Conservation (phyloP, 257 asterid species). For the Fraxinus pennsylvanica region DNA sequence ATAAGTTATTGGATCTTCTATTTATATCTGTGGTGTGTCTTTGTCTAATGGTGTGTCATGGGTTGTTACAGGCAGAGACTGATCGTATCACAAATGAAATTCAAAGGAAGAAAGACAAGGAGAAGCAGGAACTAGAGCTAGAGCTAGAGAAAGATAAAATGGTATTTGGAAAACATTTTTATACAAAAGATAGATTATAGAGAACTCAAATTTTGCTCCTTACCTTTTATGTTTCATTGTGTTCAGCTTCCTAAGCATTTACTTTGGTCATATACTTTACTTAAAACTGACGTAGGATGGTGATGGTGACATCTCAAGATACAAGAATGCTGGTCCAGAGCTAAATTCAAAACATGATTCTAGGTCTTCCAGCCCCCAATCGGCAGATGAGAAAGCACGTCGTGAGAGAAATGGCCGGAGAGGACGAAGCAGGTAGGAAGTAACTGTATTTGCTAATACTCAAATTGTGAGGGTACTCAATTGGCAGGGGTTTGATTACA, state of each 20-base stretch:
- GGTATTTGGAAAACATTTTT: constrained; percentile 61
- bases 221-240: constrained; percentile 60
- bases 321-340: constrained; percentile 39
- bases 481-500: constrained; percentile 7
- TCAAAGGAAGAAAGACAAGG: constrained; percentile 76
- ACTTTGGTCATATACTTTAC: constrained; percentile 96
- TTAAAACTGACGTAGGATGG: constrained; percentile 98
- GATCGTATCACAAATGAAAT: constrained; percentile 80
- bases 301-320: constrained; percentile 46
- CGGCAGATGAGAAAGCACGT: constrained; percentile 49
- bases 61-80: constrained; percentile 70
- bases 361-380: constrained; percentile 34
- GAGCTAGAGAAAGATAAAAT: constrained; percentile 55
- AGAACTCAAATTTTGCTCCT: constrained; percentile 42
- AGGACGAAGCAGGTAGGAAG: constrained; percentile 59
- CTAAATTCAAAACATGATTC: constrained; percentile 45
- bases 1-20: constrained; percentile 1
- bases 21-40: not conserved
- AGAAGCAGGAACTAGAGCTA: constrained; percentile 52
- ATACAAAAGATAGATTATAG: constrained; percentile 45
- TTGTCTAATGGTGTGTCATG: constrained; percentile 14
- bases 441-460: not conserved
- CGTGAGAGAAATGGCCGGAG: constrained; percentile 55
- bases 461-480: not conserved
- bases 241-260: constrained; percentile 96